These are phyloP conservation scores for Begonia loranthoides DNA, from an alignment of 306 rosid species.

Conservation along the genomic window DNA sequence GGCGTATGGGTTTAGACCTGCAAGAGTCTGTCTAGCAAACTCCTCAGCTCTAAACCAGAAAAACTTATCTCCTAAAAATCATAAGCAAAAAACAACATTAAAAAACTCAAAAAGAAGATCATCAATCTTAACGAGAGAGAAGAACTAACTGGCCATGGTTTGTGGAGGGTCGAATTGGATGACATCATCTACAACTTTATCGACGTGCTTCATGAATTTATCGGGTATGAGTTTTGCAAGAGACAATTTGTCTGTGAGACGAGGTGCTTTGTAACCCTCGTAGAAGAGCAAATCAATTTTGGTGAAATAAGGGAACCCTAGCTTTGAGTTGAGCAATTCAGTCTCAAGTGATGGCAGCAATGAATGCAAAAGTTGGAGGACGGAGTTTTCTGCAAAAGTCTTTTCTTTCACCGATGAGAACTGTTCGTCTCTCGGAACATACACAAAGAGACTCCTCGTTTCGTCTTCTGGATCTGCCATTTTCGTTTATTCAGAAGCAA, in stretches of 20 bases:
- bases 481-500: too few relatives aligned
- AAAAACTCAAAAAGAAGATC: neutral
- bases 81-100: neutral
- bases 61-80: constrained; percentile 24
- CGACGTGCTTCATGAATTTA: constrained; percentile 20
- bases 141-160: constrained; percentile 16
- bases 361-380: constrained; percentile 13
- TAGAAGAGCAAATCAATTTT: constrained; percentile 27
- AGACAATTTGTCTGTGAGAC: constrained; percentile 13
- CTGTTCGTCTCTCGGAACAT: constrained; percentile 34
- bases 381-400: constrained; percentile 11
- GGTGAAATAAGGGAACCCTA: constrained; percentile 27
- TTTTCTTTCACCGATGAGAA: constrained; percentile 22
- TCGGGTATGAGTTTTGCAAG: constrained; percentile 15
- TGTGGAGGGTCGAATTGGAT: constrained; percentile 27
- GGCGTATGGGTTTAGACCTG: constrained; percentile 31
- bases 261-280: constrained; percentile 4
- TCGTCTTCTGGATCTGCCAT: constrained; percentile 24
- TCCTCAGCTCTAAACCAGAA: constrained; percentile 31
- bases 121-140: too few relatives aligned
- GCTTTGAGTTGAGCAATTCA: constrained; percentile 8
- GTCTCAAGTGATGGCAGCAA: constrained; percentile 16
- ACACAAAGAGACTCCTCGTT: constrained; percentile 12
- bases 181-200: constrained; percentile 7
- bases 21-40: constrained; percentile 34